phyloP scores from a whole-genome alignment of 1,139 yeast genomes.

The Casaregolazyma suthepensis region DNA sequence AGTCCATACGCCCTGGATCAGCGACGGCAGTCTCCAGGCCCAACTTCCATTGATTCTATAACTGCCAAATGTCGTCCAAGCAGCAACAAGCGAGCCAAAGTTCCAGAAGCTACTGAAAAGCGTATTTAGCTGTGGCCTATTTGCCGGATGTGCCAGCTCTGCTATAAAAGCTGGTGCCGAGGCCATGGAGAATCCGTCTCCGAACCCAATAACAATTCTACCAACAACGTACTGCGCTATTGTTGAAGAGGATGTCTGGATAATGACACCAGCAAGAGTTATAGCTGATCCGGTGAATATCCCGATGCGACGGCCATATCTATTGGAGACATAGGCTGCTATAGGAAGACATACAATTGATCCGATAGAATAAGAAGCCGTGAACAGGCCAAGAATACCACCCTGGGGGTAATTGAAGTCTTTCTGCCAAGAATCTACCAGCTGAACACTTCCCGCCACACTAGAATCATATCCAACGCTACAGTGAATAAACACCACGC shows the following conservation, averaged over 20 bases:
- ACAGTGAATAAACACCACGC: slow-evolving; percentile 2
- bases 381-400: slow-evolving; percentile 35
- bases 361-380: slow-evolving; percentile 11
- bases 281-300: slow-evolving; percentile 12
- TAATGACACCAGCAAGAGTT: slow-evolving; percentile 14
- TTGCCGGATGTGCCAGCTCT: slow-evolving; percentile 15
- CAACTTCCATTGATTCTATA: slow-evolving; percentile 27
- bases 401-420: slow-evolving; percentile 40
- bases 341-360: slow-evolving; percentile 10
- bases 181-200: slow-evolving; percentile 19
- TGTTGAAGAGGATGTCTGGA: slow-evolving; percentile 13
- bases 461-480: slow-evolving; percentile 45
- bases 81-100: slow-evolving; percentile 11
- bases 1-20: slow-evolving; percentile 39
- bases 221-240: slow-evolving; percentile 20
- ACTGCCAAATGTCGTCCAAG: slow-evolving; percentile 24
- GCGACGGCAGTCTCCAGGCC: slow-evolving; percentile 42
- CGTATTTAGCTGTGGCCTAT: slow-evolving; percentile 12
- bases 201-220: slow-evolving; percentile 22
- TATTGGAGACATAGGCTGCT: slow-evolving; percentile 6
- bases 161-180: slow-evolving; percentile 19
- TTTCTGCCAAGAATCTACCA: slow-evolving; percentile 36
- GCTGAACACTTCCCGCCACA: slow-evolving; percentile 47
- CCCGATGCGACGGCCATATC: slow-evolving; percentile 15
- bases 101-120: slow-evolving; percentile 11